Conservation (phyloP, 257 asterid species). For the Verbena officinalis region DNA sequence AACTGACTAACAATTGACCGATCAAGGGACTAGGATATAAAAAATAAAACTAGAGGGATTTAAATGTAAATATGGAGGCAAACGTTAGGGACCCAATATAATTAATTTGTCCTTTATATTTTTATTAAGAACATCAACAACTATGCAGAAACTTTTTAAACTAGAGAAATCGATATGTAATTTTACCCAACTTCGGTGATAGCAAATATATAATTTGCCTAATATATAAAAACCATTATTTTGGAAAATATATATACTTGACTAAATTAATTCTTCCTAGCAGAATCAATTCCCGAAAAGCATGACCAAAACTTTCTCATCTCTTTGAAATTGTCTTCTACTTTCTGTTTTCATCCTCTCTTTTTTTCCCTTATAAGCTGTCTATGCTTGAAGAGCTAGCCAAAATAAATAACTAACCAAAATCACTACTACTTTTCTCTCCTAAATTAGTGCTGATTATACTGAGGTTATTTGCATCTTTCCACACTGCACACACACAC, state of each 20-base stretch:
- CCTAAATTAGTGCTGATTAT: constrained; percentile 26
- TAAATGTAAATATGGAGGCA: no score
- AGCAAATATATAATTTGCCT: no score
- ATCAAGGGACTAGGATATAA: no score
- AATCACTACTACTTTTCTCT: not conserved
- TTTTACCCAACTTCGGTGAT: no score
- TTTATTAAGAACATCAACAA: no score
- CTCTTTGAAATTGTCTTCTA: not conserved
- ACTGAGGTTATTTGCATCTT: constrained; percentile 20
- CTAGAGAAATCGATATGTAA: no score
- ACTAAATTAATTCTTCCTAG: not conserved
- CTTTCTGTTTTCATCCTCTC: constrained; percentile 11
- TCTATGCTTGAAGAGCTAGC: not conserved
- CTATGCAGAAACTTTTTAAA: no score
- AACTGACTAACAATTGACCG: no score
- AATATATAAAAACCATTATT: not conserved
- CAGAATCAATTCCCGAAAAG: not conserved
- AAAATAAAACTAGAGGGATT: no score
- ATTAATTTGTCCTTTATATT: no score
- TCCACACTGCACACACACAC: not conserved
- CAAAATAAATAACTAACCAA: not conserved
- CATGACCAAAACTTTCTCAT: not conserved
- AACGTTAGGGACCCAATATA: no score
- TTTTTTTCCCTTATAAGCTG: no score
- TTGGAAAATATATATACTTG: not conserved